phyloP scores from a whole-genome alignment of 306 rosid genomes.

The Malus asiatica region DNA sequence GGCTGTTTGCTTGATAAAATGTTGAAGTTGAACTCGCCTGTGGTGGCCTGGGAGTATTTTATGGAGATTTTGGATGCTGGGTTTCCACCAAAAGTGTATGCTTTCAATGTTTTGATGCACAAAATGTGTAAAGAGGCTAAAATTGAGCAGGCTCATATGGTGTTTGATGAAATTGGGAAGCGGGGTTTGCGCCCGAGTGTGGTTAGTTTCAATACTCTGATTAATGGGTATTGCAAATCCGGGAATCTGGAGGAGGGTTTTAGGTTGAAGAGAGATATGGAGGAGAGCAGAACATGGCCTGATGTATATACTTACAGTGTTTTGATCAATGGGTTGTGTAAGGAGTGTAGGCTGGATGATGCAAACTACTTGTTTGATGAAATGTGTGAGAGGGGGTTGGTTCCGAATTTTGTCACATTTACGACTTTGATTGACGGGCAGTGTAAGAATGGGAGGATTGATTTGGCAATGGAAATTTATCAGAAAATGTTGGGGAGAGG shows the following conservation, averaged over 20 bases:
- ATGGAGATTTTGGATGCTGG: slow-evolving; percentile 65
- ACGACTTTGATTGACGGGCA: slow-evolving; percentile 74
- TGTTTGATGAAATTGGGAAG: slow-evolving; percentile 61
- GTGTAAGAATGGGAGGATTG: slow-evolving; percentile 51
- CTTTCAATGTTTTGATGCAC: slow-evolving; percentile 70
- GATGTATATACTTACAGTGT: slow-evolving; percentile 73
- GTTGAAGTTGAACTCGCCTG: slow-evolving; percentile 30
- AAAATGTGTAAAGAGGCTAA: slow-evolving; percentile 52
- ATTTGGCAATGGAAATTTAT: slow-evolving; percentile 52
- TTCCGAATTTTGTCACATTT: slow-evolving; percentile 57
- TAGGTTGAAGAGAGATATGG: slow-evolving; percentile 64
- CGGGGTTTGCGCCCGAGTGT: slow-evolving; percentile 53
- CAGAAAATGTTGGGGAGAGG: slow-evolving; percentile 51
- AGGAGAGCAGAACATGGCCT: slow-evolving; percentile 39
- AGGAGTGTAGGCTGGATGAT: slow-evolving; percentile 49
- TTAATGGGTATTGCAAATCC: slow-evolving; percentile 54
- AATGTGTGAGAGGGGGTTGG: slow-evolving; percentile 57
- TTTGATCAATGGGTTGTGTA: slow-evolving; percentile 69
- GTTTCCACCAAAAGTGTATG: slow-evolving; percentile 47
- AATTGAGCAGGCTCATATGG: slow-evolving; percentile 37
- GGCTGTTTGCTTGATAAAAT: slow-evolving; percentile 44
- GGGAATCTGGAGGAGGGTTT: slow-evolving; percentile 51
- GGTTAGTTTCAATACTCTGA: slow-evolving; percentile 84
- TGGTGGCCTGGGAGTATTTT: slow-evolving; percentile 43
- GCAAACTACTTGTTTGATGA: slow-evolving; percentile 61